Evolutionary conservation across 352 stramenopile species (phyloP).

Genomic region (Phytophthora sp.): DNA sequence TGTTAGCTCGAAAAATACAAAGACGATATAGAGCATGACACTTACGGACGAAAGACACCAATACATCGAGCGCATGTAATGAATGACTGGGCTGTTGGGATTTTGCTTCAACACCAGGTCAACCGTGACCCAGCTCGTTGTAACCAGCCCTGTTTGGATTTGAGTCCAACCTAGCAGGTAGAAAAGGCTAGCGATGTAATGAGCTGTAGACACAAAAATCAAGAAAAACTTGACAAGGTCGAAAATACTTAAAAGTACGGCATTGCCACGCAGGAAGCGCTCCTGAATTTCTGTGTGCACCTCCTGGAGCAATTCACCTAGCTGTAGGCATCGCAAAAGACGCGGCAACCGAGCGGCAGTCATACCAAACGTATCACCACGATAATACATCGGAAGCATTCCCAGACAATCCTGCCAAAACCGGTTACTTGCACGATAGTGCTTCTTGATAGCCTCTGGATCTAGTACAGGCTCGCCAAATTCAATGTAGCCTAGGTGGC

Average conservation of each 20-base stretch:
- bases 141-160: conserved; percentile 35
- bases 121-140: conserved; percentile 61
- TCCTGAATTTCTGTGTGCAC: conserved; percentile 59
- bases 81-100: conserved; percentile 48
- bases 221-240: conserved; percentile 61
- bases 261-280: conserved; percentile 48
- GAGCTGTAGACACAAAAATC: conserved; percentile 62
- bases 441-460: conserved; percentile 35
- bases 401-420: conserved; percentile 47
- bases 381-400: conserved; percentile 50
- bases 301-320: conserved; percentile 43
- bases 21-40: no score
- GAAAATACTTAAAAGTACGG: conserved; percentile 51
- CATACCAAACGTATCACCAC: conserved; percentile 39
- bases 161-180: conserved; percentile 53
- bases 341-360: conserved; percentile 44
- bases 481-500: conserved; percentile 44
- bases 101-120: conserved; percentile 63
- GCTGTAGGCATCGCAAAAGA: conserved; percentile 51
- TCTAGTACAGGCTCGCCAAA: conserved; percentile 53
- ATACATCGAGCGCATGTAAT: conserved; percentile 83
- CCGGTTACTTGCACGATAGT: conserved; percentile 31
- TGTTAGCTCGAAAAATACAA: no score
- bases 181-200: conserved; percentile 58
- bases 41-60: conserved; percentile 76